Evolutionary conservation across 768 basidiomycete genomes (phyloP).

Genomic region (Suillus bovinus): DNA sequence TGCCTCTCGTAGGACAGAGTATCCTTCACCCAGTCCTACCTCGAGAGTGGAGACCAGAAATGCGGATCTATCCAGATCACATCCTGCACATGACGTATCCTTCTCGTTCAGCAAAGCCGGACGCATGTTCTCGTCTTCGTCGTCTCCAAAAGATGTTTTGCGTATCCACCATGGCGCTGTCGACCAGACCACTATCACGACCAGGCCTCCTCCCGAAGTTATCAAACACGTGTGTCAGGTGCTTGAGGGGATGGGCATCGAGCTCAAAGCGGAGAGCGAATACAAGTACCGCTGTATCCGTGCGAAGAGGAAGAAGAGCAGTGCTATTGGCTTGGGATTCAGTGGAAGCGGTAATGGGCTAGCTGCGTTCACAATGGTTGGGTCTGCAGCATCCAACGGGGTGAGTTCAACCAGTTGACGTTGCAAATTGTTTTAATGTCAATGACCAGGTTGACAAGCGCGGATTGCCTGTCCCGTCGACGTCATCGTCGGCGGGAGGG

Average conservation of each 20-base stretch:
- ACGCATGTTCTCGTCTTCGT: slow-evolving; percentile 34
- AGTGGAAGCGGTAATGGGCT: slow-evolving; percentile 46
- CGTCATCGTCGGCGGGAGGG: slow-evolving; percentile 66
- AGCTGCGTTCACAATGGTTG: slow-evolving; percentile 76
- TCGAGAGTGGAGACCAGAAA: slow-evolving; percentile 24
- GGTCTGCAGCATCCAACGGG: slow-evolving; percentile 83
- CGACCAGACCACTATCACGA: slow-evolving; percentile 88
- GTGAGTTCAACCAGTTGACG: slow-evolving; percentile 47
- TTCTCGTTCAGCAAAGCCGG: slow-evolving; percentile 41
- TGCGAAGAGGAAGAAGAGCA: slow-evolving; percentile 67
- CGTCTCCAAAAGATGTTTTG: slow-evolving; percentile 48
- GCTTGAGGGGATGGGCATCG: slow-evolving; percentile 87
- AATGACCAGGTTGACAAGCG: slow-evolving; percentile 77
- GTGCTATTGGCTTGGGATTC: slow-evolving; percentile 45
- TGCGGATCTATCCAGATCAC: slow-evolving; percentile 25
- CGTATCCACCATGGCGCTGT: slow-evolving; percentile 91
- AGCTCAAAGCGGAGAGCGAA: slow-evolving; percentile 84
- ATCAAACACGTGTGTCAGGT: slow-evolving; percentile 83
- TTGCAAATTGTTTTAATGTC: slow-evolving; percentile 13
- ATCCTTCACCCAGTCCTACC: slow-evolving; percentile 30
- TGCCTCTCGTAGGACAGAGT: slow-evolving; percentile 20
- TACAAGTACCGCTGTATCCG: slow-evolving; percentile 89
- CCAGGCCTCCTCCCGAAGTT: slow-evolving; percentile 79
- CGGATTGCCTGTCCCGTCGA: slow-evolving; percentile 82
- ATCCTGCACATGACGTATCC: slow-evolving; percentile 23